Conservation (phyloP, 805 yeast genomes). For the Myxozyma neotropica region DNA sequence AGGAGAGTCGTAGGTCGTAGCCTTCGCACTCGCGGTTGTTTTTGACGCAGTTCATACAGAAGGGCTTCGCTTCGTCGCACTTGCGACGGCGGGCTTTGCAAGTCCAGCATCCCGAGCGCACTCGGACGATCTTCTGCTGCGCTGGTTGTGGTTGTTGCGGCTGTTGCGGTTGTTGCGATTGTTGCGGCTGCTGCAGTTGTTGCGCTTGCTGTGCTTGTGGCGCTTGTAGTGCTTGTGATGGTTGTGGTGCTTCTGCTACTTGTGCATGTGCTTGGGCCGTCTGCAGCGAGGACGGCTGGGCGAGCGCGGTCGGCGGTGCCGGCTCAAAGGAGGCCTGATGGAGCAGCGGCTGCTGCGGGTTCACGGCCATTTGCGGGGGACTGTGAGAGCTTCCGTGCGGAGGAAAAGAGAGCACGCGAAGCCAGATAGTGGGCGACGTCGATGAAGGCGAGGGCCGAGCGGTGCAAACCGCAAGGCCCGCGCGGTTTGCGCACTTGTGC, state of each 20-base stretch:
- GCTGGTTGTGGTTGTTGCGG: constrained; percentile 5
- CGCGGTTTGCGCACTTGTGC: neutral
- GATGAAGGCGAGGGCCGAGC: constrained; percentile 1
- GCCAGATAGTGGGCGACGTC: neutral
- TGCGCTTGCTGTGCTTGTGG: no score
- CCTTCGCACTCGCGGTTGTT: constrained; percentile 36
- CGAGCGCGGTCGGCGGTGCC: constrained; percentile 3
- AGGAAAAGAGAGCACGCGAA: neutral
- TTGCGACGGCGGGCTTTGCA: constrained; percentile 67
- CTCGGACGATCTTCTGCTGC: constrained; percentile 33
- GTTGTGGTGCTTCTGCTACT: neutral
- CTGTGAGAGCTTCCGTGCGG: neutral
- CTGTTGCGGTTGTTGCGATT: neutral
- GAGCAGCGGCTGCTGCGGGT: constrained; percentile 3
- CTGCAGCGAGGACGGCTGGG: neutral
- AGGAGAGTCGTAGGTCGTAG: constrained; percentile 33
- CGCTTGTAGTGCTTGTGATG: no score
- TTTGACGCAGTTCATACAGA: constrained; percentile 52
- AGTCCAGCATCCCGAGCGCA: constrained; percentile 57
- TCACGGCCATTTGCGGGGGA: neutral
- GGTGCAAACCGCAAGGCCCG: neutral
- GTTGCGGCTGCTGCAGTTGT: neutral
- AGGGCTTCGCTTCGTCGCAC: constrained; percentile 66
- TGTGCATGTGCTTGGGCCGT: neutral
- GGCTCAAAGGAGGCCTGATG: neutral